These are phyloP conservation scores for Trichoderma asperellum DNA, from an alignment of 2,329 filamentous ascomycete genomes.

Conservation along the genomic window DNA sequence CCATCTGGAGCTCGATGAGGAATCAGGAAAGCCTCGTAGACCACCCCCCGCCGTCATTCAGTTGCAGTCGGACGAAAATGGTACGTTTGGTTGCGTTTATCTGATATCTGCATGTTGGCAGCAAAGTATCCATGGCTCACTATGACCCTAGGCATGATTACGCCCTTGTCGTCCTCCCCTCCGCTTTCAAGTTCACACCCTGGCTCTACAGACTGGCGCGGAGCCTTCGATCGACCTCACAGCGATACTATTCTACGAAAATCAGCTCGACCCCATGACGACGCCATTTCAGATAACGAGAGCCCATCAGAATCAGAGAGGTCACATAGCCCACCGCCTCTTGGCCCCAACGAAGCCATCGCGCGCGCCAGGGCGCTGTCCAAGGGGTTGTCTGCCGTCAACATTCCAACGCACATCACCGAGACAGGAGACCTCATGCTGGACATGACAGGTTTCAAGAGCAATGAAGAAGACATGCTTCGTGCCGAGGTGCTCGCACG, in stretches of 20 bases:
- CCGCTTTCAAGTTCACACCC: conserved; percentile 52
- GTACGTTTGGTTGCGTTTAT: conserved; percentile 32
- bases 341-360: conserved; percentile 74
- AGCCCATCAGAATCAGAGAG: conserved; percentile 53
- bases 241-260: conserved; percentile 60
- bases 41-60: conserved; percentile 51
- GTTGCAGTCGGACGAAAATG: conserved; percentile 37
- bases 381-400: conserved; percentile 82
- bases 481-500: conserved; percentile 91
- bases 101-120: background rate
- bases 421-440: conserved; percentile 94
- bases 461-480: conserved; percentile 87
- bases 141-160: conserved; percentile 49
- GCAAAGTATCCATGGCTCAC: conserved; percentile 22
- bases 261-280: conserved; percentile 48
- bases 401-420: conserved; percentile 91
- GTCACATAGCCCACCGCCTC: conserved; percentile 76
- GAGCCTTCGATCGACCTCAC: conserved; percentile 49
- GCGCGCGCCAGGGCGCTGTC: conserved; percentile 83
- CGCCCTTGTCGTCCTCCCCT: conserved; percentile 59
- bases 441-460: conserved; percentile 97
- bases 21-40: conserved; percentile 43
- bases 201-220: conserved; percentile 56
- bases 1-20: conserved; percentile 65
- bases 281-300: conserved; percentile 45